phyloP scores from a whole-genome alignment of 2,329 filamentous ascomycete species.

The Chrysosporium keratinophilum region DNA sequence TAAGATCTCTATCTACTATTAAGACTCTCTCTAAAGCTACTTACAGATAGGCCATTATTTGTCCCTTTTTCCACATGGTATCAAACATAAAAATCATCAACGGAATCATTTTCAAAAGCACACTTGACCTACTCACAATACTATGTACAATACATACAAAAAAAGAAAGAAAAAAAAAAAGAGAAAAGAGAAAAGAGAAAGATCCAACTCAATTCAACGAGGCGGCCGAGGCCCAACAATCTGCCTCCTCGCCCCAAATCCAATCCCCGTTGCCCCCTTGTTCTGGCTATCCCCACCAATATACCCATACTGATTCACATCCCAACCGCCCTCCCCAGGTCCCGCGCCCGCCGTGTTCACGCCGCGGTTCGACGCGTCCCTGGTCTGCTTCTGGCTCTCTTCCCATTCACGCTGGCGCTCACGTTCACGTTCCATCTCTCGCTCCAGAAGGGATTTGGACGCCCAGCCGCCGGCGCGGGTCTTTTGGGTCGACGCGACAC shows the following conservation, averaged over 20 bases:
- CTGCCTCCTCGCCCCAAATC: conserved; percentile 48
- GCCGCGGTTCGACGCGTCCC: conserved; percentile 37
- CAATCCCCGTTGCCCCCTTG: conserved; percentile 40
- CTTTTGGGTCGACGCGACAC: conserved; percentile 45
- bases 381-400: conserved; percentile 45
- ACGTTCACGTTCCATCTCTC: conserved; percentile 57
- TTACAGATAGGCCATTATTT: no score
- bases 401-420: conserved; percentile 57
- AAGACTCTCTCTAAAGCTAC: no score
- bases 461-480: conserved; percentile 52
- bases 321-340: conserved; percentile 44
- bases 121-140: neutral
- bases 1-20: no score
- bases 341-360: conserved; percentile 39
- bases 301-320: conserved; percentile 56
- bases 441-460: conserved; percentile 52
- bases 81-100: no score
- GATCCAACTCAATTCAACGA: conserved; percentile 19
- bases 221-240: conserved; percentile 53
- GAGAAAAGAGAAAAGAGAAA: neutral
- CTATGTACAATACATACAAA: neutral
- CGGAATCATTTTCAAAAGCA: no score
- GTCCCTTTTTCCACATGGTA: no score
- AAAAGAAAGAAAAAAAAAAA: neutral
- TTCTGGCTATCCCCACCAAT: conserved; percentile 54